Evolutionary conservation across 202 grass and related monocot genomes (phyloP).

Genomic region (Cymbopogon flexuosus): DNA sequence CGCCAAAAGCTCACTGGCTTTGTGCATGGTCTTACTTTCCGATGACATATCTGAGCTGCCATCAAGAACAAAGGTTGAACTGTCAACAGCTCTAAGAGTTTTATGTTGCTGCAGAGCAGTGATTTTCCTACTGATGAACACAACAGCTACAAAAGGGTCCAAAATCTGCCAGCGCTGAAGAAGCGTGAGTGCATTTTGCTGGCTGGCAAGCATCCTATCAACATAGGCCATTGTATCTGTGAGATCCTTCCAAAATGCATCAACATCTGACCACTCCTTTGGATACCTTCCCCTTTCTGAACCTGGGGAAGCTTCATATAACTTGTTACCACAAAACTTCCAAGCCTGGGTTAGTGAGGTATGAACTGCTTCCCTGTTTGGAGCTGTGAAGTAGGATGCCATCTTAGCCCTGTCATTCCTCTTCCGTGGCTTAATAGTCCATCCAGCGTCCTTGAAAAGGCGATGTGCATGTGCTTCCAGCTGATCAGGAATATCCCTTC

Average conservation of each 20-base stretch:
- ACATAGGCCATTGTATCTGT: conserved; percentile 59
- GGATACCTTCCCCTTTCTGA: conserved; percentile 42
- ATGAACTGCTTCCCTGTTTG: conserved; percentile 54
- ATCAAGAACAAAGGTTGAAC: conserved; percentile 52
- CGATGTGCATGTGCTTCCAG: conserved; percentile 59
- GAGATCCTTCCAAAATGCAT: conserved; percentile 84
- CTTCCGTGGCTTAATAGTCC: conserved; percentile 84
- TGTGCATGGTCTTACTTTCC: conserved; percentile 36
- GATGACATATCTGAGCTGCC: conserved; percentile 40
- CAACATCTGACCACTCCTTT: conserved; percentile 84
- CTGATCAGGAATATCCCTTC: conserved; percentile 82
- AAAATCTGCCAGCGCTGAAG: conserved; percentile 71
- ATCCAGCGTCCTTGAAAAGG: conserved; percentile 85
- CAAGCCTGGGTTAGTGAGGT: conserved; percentile 86
- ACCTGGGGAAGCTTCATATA: conserved; percentile 40
- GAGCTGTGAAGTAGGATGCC: conserved; percentile 77
- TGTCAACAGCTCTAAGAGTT: conserved; percentile 65
- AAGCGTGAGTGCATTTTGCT: conserved; percentile 51
- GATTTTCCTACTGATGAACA: conserved; percentile 82
- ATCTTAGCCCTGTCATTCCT: conserved; percentile 90
- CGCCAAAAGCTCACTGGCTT: conserved; percentile 34
- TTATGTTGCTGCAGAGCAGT: conserved; percentile 65
- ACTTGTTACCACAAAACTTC: conserved; percentile 76
- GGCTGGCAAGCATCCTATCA: conserved; percentile 36
- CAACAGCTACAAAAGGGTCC: conserved; percentile 86